phyloP scores from a whole-genome alignment of 331 rosid genomes.

The Phaseolus coccineus region DNA sequence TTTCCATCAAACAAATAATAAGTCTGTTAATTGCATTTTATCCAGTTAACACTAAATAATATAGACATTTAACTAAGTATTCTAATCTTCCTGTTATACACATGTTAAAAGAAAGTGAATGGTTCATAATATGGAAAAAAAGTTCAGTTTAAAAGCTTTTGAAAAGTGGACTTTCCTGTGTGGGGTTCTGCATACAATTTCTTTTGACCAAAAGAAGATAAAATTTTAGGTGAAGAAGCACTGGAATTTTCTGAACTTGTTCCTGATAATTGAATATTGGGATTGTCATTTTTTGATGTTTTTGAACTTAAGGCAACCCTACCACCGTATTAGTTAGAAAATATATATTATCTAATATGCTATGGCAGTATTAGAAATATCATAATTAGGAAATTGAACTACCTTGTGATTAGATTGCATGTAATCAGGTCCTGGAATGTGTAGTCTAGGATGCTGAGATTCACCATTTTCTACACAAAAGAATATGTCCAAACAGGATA shows the following conservation, averaged over 20 bases:
- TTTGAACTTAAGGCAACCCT: constrained; percentile 43
- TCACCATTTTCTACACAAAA: constrained; percentile 26
- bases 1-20: too few relatives aligned
- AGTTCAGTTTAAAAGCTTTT: constrained; percentile 61
- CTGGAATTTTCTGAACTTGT: constrained; percentile 42
- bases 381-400: constrained; percentile 43
- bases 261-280: too few relatives aligned
- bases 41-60: too few relatives aligned
- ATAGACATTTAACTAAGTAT: too few relatives aligned
- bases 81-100: too few relatives aligned
- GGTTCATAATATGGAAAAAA: too few relatives aligned
- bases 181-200: constrained; percentile 67
- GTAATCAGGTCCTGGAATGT: constrained; percentile 64
- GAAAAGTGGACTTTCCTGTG: constrained; percentile 78
- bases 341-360: constrained; percentile 32
- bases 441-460: constrained; percentile 69
- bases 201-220: constrained; percentile 63
- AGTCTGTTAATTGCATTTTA: too few relatives aligned
- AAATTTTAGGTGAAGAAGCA: constrained; percentile 41
- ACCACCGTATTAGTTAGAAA: constrained; percentile 52
- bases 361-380: constrained; percentile 36
- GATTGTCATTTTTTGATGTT: too few relatives aligned
- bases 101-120: too few relatives aligned
- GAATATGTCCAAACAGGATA: constrained; percentile 33
- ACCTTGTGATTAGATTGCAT: constrained; percentile 63